phyloP scores from a whole-genome alignment of 371 early-diverging fungal genomes.

The Saksenaea vasiformis region DNA sequence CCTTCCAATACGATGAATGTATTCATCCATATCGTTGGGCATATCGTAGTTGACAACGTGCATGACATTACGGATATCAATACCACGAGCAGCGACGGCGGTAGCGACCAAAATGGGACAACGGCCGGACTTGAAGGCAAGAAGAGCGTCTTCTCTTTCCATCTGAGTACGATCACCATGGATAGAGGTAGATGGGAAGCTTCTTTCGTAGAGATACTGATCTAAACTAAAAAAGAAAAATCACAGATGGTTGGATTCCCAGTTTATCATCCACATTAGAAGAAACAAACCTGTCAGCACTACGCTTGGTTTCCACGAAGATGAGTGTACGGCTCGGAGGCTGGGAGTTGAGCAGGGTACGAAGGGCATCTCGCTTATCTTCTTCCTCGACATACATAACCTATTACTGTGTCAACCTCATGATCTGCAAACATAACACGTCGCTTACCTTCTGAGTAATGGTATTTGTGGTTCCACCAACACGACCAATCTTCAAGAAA shows the following conservation, averaged over 20 bases:
- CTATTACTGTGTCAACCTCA: not conserved
- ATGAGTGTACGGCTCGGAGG: slow-evolving; percentile 85
- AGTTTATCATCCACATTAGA: slow-evolving; percentile 50
- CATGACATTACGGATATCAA: slow-evolving; percentile 90
- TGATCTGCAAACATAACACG: not conserved
- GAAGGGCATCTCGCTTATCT: slow-evolving; percentile 71
- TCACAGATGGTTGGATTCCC: not conserved
- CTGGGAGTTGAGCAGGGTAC: slow-evolving; percentile 33
- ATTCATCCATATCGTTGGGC: slow-evolving; percentile 93
- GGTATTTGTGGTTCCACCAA: slow-evolving; percentile 56
- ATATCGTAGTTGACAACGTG: slow-evolving; percentile 96
- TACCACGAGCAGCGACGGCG: slow-evolving; percentile 99
- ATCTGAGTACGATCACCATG: slow-evolving; percentile 97
- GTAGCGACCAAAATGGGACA: slow-evolving; percentile 98
- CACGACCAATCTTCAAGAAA: slow-evolving; percentile 54
- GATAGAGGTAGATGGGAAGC: slow-evolving; percentile 94
- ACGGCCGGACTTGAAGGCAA: slow-evolving; percentile 88
- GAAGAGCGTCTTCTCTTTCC: slow-evolving; percentile 95
- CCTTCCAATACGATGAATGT: slow-evolving; percentile 97
- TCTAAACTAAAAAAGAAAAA: slow-evolving; percentile 48
- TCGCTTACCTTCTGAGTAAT: slow-evolving; percentile 49
- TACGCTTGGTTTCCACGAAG: slow-evolving; percentile 99
- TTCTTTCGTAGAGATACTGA: slow-evolving; percentile 59
- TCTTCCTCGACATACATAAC: slow-evolving; percentile 74
- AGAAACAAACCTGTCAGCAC: slow-evolving; percentile 92